Evolutionary conservation across 495 filamentous ascomycete species (phyloP), one percentile per base, ranked within the genome.

Genomic region (Rostrohypoxylon terebratum): DNA sequence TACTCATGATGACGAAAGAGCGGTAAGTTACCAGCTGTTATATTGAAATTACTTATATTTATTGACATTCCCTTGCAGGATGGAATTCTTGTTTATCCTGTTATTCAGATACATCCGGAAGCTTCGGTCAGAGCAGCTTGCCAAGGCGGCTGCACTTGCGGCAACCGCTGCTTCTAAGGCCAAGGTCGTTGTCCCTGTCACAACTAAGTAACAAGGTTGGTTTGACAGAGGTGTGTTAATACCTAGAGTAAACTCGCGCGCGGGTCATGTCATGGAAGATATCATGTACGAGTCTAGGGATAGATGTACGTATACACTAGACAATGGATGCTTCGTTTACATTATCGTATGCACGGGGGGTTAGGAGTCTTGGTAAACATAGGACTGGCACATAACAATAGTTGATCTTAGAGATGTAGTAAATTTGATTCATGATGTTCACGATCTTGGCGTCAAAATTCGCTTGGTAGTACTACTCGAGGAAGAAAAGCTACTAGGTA

Each of bases 1-100:
- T 98, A 54, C 83, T 99, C 23, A 99, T 99, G 96, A 99, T 98
- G 96, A 97, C 93, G 3, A 99, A 99, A 83, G 96, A 99, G 81
- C 88, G 94, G 94, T 96, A 87, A 68, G 88, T 80, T 33, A 18
- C 3, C 31, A 36, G 28, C 38, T 16, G 34, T 31, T 60, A 53
- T 20, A n/a, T 33, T 13, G 0, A 47, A 11, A 57, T 40, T 36
- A 21, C 8, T 23, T 33, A 5, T 45, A 54, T 33, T 42, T n/a
- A 48, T 78, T 83, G 60, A 77, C 71, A 65, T 66, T 38, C 44
- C 47, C 25, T 42, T 57, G 8, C 72, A 96, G 94, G 63, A 92
- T 98, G 84, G 96, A 98, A 81, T 85, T 99, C 55, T 71, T 93
- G 14, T 98, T 98, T 81, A 82, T 98, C 71, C 80, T 97, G 18